A percentile compares a stretch with the other conserved stretches of the same genome.
phyloP scores from a whole-genome alignment of 129 eudicot species.

The Chrysanthemum makinoi region DNA sequence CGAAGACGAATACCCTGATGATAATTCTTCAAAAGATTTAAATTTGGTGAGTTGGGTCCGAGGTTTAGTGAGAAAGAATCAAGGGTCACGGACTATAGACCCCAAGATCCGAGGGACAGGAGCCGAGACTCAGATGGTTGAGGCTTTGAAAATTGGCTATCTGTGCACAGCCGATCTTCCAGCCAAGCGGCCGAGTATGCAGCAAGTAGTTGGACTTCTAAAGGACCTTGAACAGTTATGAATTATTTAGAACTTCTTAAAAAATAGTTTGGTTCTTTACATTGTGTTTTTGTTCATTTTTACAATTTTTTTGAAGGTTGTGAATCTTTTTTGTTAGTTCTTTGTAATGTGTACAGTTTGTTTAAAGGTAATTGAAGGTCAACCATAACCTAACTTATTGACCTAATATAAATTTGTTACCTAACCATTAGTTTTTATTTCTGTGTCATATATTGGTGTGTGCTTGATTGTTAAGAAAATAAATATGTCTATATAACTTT shows the following conservation, averaged over 20 bases:
- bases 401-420: not conserved
- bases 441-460: not conserved
- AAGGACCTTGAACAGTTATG: constrained; percentile 69
- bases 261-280: constrained; percentile 19
- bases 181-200: constrained; percentile 77
- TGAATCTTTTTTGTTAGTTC: constrained; percentile 24
- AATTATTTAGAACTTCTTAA: constrained; percentile 19
- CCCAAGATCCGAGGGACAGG: constrained; percentile 65
- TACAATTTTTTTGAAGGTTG: constrained; percentile 2
- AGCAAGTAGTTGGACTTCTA: constrained; percentile 80
- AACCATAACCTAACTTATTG: constrained; percentile 6
- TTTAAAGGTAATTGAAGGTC: constrained; percentile 15
- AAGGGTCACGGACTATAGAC: constrained; percentile 51
- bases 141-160: constrained; percentile 82
- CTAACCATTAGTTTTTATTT: too few relatives aligned
- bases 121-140: constrained; percentile 58
- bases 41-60: constrained; percentile 73
- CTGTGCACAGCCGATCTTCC: constrained; percentile 88
- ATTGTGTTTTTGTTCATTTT: constrained; percentile 17
- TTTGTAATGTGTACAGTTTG: constrained; percentile 33
- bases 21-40: constrained; percentile 30
- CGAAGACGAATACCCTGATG: constrained; percentile 59
- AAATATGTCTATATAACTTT: too few relatives aligned
- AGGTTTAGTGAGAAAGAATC: constrained; percentile 53
- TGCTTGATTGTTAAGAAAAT: not conserved